Conservation (phyloP, 164 flowering plant species). For the Cinnamomum chago region DNA sequence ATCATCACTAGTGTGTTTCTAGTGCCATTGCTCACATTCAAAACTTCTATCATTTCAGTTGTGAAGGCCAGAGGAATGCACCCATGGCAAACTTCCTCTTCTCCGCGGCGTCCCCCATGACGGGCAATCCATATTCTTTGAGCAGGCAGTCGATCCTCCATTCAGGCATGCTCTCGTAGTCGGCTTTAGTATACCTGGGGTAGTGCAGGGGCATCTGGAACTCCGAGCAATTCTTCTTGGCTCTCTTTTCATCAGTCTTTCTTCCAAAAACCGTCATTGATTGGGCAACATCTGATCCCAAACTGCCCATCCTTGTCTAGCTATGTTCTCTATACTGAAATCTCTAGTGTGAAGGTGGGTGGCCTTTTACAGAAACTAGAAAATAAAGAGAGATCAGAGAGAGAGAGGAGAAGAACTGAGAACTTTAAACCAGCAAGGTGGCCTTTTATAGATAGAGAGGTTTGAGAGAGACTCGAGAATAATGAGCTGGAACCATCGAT, state of each 20-base stretch:
- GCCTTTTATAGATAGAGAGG: not conserved
- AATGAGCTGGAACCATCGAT: not conserved
- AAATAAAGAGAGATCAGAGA: no score
- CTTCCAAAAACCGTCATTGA: not conserved
- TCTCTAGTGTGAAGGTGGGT: no score
- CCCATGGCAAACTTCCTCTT: constrained; percentile 46
- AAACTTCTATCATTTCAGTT: no score
- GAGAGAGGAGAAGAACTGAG: not conserved
- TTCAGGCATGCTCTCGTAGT: constrained; percentile 42
- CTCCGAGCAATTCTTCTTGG: constrained; percentile 5
- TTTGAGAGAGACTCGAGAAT: not conserved
- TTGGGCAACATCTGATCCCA: not conserved
- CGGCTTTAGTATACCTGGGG: constrained; percentile 32
- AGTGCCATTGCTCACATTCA: no score
- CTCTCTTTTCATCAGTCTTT: not conserved
- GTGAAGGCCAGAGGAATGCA: constrained; percentile 32
- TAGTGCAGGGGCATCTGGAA: constrained; percentile 49
- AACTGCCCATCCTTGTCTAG: not conserved
- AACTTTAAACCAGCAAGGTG: no score
- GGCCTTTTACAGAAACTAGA: not conserved
- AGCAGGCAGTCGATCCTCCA: constrained; percentile 35
- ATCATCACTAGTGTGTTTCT: not conserved
- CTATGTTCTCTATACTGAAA: no score
- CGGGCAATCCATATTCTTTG: constrained; percentile 31
- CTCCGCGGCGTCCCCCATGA: constrained; percentile 23